phyloP scores from a whole-genome alignment of 495 filamentous ascomycete species.

The Neurospora tetrasperma region DNA sequence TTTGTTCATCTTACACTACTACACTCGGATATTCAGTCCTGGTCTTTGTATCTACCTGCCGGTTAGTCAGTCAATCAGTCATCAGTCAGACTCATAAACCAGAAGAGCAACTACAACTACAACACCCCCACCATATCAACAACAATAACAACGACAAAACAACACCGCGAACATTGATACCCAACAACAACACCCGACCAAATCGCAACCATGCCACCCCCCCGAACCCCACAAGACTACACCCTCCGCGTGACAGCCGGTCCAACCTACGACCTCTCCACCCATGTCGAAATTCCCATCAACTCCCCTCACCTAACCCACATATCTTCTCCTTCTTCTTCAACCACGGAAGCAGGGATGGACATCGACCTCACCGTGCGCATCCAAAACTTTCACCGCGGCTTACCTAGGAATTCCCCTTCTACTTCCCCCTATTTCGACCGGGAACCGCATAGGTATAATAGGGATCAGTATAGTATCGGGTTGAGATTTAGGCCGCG shows the following conservation, averaged over 20 bases:
- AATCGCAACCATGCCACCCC: too few relatives aligned
- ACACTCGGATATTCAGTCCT: too few relatives aligned
- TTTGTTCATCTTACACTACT: too few relatives aligned
- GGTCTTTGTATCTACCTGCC: too few relatives aligned
- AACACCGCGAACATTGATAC: too few relatives aligned
- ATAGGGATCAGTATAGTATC: constrained; percentile 71
- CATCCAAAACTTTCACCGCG: constrained; percentile 47
- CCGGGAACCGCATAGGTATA: constrained; percentile 46
- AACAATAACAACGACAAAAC: too few relatives aligned
- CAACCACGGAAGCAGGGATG: constrained; percentile 14
- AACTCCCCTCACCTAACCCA: constrained; percentile 20
- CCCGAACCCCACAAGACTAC: constrained; percentile 35
- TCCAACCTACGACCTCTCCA: constrained; percentile 53
- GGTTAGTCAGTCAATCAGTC: too few relatives aligned
- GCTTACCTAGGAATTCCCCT: constrained; percentile 49
- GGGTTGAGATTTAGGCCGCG: constrained; percentile 55
- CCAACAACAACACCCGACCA: too few relatives aligned
- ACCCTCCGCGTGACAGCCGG: constrained; percentile 66
- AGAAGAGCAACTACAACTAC: too few relatives aligned
- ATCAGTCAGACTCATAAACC: too few relatives aligned
- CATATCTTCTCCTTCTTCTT: constrained; percentile 21
- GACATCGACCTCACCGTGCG: constrained; percentile 56
- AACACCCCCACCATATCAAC: too few relatives aligned
- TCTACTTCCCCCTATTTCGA: constrained; percentile 63
- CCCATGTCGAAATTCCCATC: constrained; percentile 59